Evolutionary conservation across 305 asterid genomes (phyloP).

Genomic region (Rubia balearica): DNA sequence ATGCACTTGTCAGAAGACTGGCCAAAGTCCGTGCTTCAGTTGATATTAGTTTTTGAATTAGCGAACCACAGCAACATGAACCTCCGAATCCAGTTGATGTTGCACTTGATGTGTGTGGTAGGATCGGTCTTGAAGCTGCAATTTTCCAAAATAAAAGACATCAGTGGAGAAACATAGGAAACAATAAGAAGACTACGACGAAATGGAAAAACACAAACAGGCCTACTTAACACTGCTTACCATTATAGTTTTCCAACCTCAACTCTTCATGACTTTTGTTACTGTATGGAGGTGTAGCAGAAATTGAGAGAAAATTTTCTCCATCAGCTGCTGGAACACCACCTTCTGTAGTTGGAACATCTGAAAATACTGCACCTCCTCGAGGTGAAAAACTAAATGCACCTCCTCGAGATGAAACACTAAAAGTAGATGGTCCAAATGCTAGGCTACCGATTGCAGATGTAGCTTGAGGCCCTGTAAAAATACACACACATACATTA

Average conservation of each 20-base stretch:
- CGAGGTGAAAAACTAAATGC: not conserved
- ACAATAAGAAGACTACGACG: not conserved
- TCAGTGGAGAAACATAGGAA: not conserved
- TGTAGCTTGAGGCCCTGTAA: constrained; percentile 4
- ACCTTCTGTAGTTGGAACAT: not conserved
- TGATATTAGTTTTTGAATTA: constrained; percentile 1
- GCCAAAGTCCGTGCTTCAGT: constrained; percentile 10
- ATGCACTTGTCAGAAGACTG: not conserved
- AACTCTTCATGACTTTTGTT: constrained; percentile 19
- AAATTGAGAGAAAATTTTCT: constrained; percentile 6
- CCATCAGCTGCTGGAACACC: not conserved
- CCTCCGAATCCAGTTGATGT: constrained; percentile 13
- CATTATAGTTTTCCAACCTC: constrained; percentile 12
- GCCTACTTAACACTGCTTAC: not conserved
- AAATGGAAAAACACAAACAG: not conserved
- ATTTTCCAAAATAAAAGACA: not conserved
- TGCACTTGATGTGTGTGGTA: constrained; percentile 1
- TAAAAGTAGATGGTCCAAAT: not conserved
- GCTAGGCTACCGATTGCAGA: too few relatives aligned
- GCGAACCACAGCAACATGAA: not conserved
- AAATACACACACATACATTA: not conserved
- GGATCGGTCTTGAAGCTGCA: constrained; percentile 2
- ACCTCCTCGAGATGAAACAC: too few relatives aligned
- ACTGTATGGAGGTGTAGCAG: constrained; percentile 12
- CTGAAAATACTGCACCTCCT: constrained; percentile 9